phyloP scores from a whole-genome alignment of 768 basidiomycete species.

The Lyophyllum decastes region DNA sequence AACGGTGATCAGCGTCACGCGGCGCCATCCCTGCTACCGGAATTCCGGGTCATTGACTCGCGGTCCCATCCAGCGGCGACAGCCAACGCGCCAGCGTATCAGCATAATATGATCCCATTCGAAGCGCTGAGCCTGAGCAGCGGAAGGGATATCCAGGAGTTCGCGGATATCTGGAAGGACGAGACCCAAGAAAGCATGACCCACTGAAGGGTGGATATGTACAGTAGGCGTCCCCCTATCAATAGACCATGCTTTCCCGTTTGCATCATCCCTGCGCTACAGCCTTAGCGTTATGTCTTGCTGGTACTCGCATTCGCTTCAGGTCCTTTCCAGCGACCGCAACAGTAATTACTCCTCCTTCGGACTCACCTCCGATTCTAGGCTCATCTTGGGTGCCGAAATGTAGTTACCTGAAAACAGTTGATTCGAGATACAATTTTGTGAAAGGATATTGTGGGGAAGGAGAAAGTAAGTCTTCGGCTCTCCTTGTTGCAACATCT shows the following conservation, averaged over 20 bases:
- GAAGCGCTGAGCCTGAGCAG: constrained; percentile 82
- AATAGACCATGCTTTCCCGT: background rate
- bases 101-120: constrained; percentile 90
- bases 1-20: background rate
- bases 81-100: constrained; percentile 70
- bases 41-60: constrained; percentile 72
- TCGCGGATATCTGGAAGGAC: constrained; percentile 66
- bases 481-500: too few relatives aligned
- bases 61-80: constrained; percentile 67
- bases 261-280: too few relatives aligned
- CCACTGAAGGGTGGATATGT: background rate
- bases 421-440: too few relatives aligned
- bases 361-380: too few relatives aligned
- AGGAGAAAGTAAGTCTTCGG: too few relatives aligned
- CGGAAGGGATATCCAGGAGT: constrained; percentile 72
- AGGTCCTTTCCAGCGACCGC: too few relatives aligned
- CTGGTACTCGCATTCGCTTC: too few relatives aligned
- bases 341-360: too few relatives aligned
- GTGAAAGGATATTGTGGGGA: too few relatives aligned
- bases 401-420: too few relatives aligned
- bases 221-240: background rate
- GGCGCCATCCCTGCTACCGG: constrained; percentile 27
- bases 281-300: too few relatives aligned
- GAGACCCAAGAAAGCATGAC: constrained; percentile 41
- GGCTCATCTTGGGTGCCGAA: too few relatives aligned